Evolutionary conservation across 306 rosid species (phyloP).

Genomic region (Gastrolobium bilobum): DNA sequence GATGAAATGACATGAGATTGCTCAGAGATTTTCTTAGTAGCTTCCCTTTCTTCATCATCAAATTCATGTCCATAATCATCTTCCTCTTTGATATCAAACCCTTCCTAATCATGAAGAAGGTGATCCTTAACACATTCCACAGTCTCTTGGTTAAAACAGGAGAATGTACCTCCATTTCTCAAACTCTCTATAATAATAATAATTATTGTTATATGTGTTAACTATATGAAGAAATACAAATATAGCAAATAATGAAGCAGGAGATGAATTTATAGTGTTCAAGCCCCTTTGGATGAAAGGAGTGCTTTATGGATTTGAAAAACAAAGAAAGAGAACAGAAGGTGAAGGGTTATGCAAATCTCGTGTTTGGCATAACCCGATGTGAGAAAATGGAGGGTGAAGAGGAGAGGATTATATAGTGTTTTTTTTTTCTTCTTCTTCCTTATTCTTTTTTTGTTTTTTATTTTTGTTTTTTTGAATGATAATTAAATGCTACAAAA

Average conservation of each 20-base stretch:
- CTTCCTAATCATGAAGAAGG: slow-evolving; percentile 64
- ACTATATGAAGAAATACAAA: neutral
- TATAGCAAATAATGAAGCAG: neutral
- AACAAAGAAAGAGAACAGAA: neutral
- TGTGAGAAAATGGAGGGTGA: slow-evolving; percentile 41
- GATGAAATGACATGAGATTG: slow-evolving; percentile 55
- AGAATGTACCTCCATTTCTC: slow-evolving; percentile 49
- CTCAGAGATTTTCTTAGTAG: slow-evolving; percentile 56
- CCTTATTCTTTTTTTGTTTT: neutral
- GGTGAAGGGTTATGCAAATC: neutral
- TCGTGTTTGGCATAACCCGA: slow-evolving; percentile 35
- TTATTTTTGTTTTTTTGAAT: neutral
- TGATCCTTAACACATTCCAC: slow-evolving; percentile 62
- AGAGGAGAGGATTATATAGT: slow-evolving; percentile 52
- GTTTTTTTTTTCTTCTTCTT: neutral
- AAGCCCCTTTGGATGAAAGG: neutral
- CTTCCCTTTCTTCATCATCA: slow-evolving; percentile 68
- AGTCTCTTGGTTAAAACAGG: slow-evolving; percentile 51
- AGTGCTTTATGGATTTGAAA: neutral
- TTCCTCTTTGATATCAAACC: slow-evolving; percentile 64
- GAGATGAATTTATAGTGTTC: neutral
- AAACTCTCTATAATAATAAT: neutral
- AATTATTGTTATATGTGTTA: neutral
- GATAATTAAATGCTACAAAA: slow-evolving; percentile 24
- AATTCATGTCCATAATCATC: slow-evolving; percentile 64